Base-by-base conservation (phyloP, 1,139 yeast genomes). In the Geotrichum armillariae region DNA sequence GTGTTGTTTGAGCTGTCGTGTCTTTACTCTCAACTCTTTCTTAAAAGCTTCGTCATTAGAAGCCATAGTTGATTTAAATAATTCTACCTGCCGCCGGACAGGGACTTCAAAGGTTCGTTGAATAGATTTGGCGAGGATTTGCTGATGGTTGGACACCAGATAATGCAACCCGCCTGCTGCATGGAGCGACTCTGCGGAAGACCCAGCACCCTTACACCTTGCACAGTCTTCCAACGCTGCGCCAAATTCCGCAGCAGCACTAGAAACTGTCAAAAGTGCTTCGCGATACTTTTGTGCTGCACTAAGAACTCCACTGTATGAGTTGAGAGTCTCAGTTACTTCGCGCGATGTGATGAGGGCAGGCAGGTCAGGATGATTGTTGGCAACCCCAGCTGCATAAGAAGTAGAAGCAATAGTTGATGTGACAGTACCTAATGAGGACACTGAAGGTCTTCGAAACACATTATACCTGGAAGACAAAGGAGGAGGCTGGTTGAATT, bases 91-190 rank as follows among this genome's bases (percentile, higher is more conserved):
- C 17, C 68, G 64, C 12, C 62, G 60, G 39, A 85, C 69, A 0
- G 90, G 88, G n/a, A 66, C 70, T 52, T 77, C 81, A 60, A 87
- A 80, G 38, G 77, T 73, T 9, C 72, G 64, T 20, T 71, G 69
- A 2, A 88, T 66, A 46, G 82, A 70, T 48, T 80, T 72, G 21
- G 89, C 78, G 56, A 89, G 72, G 7, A 89, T 80, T 55, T 83
- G 83, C 57, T 85, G 85, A 61, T 87, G 94, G 63, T 87, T 87
- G 0, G 94, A 83, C 16, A 87, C 77, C 46, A 89, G 73, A 60
- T 79, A 83, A 60, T 88, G 93, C 52, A 89, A 68, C 1, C 95
- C 95, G 38, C 90, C 86, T 0, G 93, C 88, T 42, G 82, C 78
- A 58, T 80, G 69, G 16, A 88, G 66, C 3, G 90, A 89, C 58